These are phyloP conservation scores for Fusarium torulosum DNA, from an alignment of 2,329 filamentous ascomycete genomes.

Conservation along the genomic window DNA sequence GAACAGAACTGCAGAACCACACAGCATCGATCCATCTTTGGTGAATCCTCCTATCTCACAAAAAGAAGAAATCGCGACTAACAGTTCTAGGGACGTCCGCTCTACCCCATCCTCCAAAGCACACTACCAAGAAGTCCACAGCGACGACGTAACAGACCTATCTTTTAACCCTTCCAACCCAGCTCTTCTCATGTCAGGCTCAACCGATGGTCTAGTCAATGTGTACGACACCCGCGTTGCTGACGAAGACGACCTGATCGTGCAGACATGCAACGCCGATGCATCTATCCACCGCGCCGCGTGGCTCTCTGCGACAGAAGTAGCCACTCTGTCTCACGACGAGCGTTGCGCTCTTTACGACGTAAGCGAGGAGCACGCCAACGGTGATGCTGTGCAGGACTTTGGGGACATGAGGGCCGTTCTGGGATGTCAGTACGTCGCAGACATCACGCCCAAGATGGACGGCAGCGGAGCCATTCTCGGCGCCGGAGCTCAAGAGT, in stretches of 20 bases:
- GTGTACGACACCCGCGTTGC: constrained; percentile 77
- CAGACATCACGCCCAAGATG: constrained; percentile 72
- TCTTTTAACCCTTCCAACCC: constrained; percentile 70
- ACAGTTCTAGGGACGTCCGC: constrained; percentile 66
- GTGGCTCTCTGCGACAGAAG: constrained; percentile 73
- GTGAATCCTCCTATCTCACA: constrained; percentile 54
- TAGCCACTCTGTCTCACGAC: constrained; percentile 82
- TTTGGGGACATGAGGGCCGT: constrained; percentile 77
- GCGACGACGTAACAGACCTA: constrained; percentile 73
- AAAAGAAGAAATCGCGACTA: neutral
- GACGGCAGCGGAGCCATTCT: constrained; percentile 70
- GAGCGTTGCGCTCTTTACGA: constrained; percentile 82
- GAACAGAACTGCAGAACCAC: constrained; percentile 77
- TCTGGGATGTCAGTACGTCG: constrained; percentile 80
- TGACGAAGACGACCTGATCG: constrained; percentile 82
- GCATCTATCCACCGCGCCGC: constrained; percentile 80
- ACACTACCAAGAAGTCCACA: constrained; percentile 74
- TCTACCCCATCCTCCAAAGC: constrained; percentile 60
- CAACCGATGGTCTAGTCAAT: constrained; percentile 83
- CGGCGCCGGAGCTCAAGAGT: constrained; percentile 77
- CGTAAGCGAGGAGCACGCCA: constrained; percentile 72
- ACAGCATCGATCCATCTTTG: constrained; percentile 72
- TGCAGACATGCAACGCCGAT: constrained; percentile 83
- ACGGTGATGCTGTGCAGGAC: constrained; percentile 66
- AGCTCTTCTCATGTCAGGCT: constrained; percentile 77